phyloP scores from a whole-genome alignment of 2,329 filamentous ascomycete species.

The Diaporthe sp. region DNA sequence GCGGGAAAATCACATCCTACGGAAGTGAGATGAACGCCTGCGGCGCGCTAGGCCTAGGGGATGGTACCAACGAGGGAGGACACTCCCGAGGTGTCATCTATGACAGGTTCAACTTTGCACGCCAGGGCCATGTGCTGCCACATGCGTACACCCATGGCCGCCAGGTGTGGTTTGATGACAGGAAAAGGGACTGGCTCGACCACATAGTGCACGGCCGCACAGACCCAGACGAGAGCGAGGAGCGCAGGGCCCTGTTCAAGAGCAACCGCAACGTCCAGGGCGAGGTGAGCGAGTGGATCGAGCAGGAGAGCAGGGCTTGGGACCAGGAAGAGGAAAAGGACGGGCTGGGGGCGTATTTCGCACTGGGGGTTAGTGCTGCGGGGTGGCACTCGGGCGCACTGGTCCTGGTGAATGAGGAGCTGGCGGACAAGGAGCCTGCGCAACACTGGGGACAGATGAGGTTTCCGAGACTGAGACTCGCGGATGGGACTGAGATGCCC shows the following conservation, averaged over 20 bases:
- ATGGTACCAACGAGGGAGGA: neutral
- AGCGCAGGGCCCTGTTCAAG: conserved; percentile 6
- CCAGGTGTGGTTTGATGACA: conserved; percentile 7
- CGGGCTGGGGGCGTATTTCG: neutral
- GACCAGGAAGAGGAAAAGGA: neutral
- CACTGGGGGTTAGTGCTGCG: neutral
- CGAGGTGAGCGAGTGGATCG: conserved; percentile 26
- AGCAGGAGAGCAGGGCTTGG: conserved; percentile 22
- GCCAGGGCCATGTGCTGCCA: neutral
- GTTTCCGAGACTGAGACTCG: neutral
- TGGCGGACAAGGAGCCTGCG: neutral
- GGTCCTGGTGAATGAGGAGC: conserved; percentile 8
- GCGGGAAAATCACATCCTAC: neutral
- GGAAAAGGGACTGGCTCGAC: conserved; percentile 20
- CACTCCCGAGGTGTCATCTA: neutral
- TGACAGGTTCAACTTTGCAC: neutral
- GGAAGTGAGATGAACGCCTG: conserved; percentile 1
- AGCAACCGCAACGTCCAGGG: neutral
- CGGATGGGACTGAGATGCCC: conserved; percentile 17
- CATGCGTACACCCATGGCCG: conserved; percentile 6
- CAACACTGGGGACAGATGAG: neutral
- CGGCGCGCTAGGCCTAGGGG: neutral
- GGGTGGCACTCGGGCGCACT: neutral
- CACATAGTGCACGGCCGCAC: neutral
- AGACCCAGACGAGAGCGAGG: neutral